Conservation (phyloP, 2,329 filamentous ascomycete species). For the Colletotrichum orchidophilum region DNA sequence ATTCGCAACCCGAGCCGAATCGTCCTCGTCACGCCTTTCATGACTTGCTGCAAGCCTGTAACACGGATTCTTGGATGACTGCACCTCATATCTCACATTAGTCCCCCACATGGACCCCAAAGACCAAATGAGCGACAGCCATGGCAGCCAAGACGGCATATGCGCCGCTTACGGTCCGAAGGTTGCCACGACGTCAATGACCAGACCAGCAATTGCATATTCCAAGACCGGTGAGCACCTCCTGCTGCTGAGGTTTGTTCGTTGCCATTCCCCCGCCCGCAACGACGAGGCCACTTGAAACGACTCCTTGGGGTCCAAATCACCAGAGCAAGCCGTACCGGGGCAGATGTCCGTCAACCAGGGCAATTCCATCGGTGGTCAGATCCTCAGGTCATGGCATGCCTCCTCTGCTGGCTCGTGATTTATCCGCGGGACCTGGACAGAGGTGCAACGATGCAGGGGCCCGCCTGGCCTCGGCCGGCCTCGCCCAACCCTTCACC, state of each 20-base stretch:
- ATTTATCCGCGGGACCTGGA: not conserved
- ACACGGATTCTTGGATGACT: not conserved
- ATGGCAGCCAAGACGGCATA: constrained; percentile 20
- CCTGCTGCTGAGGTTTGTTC: not conserved
- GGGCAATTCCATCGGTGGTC: not conserved
- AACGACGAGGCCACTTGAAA: not conserved
- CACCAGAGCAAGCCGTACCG: not conserved
- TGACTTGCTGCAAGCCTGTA: not conserved
- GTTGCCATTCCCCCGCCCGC: not conserved
- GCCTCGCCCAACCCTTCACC: constrained; percentile 4
- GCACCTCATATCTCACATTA: constrained; percentile 20
- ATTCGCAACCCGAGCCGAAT: not conserved
- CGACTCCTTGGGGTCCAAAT: not conserved
- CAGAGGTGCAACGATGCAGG: not conserved
- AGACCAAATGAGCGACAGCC: constrained; percentile 7
- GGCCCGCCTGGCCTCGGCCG: not conserved
- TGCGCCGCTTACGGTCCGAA: constrained; percentile 8
- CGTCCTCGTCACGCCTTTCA: not conserved
- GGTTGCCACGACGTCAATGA: not conserved
- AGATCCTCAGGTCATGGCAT: constrained; percentile 5
- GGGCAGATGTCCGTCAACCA: not conserved
- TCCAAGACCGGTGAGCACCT: not conserved
- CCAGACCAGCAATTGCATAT: not conserved
- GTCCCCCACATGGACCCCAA: constrained; percentile 1
- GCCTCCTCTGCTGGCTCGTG: too few relatives aligned